These are phyloP conservation scores for Phytophthora nicotianae DNA, from an alignment of 352 stramenopile species.

Conservation along the genomic window DNA sequence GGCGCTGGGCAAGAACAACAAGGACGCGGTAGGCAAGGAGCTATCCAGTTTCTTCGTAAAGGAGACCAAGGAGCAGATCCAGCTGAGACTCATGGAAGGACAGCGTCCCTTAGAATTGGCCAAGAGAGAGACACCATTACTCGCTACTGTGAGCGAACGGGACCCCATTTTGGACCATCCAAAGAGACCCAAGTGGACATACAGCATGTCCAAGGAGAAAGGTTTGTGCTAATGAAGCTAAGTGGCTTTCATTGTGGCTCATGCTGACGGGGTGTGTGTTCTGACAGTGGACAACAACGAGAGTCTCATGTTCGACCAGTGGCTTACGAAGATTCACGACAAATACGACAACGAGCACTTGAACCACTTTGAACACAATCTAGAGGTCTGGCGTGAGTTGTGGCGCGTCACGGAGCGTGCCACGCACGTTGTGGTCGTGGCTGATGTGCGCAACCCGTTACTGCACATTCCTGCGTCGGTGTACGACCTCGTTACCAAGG, in stretches of 20 bases:
- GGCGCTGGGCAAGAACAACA: slow-evolving; percentile 83
- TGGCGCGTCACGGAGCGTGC: slow-evolving; percentile 86
- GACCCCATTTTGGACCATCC: slow-evolving; percentile 79
- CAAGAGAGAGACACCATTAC: slow-evolving; percentile 58
- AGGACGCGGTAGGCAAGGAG: slow-evolving; percentile 81
- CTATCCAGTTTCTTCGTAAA: slow-evolving; percentile 89
- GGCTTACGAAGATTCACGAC: slow-evolving; percentile 85
- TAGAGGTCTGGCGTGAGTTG: slow-evolving; percentile 88
- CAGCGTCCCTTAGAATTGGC: slow-evolving; percentile 66
- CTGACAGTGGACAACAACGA: slow-evolving; percentile 76
- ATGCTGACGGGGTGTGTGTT: slow-evolving; percentile 1
- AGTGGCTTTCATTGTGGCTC: slow-evolving; percentile 1
- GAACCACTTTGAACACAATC: slow-evolving; percentile 88
- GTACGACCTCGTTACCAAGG: slow-evolving; percentile 78
- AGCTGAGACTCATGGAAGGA: slow-evolving; percentile 84
- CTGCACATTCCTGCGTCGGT: slow-evolving; percentile 83
- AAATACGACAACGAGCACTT: slow-evolving; percentile 84
- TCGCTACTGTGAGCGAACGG: slow-evolving; percentile 60
- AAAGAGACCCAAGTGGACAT: slow-evolving; percentile 72
- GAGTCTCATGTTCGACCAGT: slow-evolving; percentile 85
- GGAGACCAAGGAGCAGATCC: slow-evolving; percentile 88
- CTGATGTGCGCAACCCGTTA: slow-evolving; percentile 81
- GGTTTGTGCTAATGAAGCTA: slow-evolving; percentile 31
- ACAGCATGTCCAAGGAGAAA: slow-evolving; percentile 86
- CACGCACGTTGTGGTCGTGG: slow-evolving; percentile 79